Evolutionary conservation across 2,329 filamentous ascomycete genomes (phyloP).

Genomic region (Aureobasidium melanogenum): DNA sequence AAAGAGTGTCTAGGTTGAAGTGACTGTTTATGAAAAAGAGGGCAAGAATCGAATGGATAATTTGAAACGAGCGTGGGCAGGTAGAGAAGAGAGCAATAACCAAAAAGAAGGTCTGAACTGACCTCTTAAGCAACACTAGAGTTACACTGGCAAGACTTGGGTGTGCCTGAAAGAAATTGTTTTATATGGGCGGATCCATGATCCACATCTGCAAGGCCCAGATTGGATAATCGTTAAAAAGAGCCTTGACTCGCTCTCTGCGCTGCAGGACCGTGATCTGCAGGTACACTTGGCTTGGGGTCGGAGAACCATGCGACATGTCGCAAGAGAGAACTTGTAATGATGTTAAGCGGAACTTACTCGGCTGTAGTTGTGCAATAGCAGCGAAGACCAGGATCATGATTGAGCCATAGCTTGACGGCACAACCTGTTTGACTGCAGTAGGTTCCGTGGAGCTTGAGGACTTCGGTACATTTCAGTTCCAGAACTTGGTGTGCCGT

Average conservation of each 20-base stretch:
- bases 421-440: background rate
- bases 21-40: background rate
- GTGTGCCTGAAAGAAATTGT: conserved; percentile 4
- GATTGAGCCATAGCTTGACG: background rate
- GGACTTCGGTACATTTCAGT: background rate
- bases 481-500: background rate
- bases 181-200: conserved; percentile 3
- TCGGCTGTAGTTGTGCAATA: background rate
- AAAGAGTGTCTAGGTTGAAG: background rate
- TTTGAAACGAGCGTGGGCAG: conserved; percentile 3
- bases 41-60: background rate
- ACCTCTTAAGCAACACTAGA: background rate
- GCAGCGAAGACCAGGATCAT: background rate
- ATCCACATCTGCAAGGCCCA: conserved; percentile 2
- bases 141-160: background rate
- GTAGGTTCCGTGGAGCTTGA: background rate
- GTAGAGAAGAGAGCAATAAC: background rate
- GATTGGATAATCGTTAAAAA: background rate
- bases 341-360: background rate
- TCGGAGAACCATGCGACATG: background rate
- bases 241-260: background rate
- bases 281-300: background rate
- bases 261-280: conserved; percentile 1
- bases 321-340: background rate
- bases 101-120: background rate